A percentile compares a stretch with the other conserved stretches of the same genome.
Conservation (phyloP, 495 filamentous ascomycete genomes). For the Copromyces sp. region DNA sequence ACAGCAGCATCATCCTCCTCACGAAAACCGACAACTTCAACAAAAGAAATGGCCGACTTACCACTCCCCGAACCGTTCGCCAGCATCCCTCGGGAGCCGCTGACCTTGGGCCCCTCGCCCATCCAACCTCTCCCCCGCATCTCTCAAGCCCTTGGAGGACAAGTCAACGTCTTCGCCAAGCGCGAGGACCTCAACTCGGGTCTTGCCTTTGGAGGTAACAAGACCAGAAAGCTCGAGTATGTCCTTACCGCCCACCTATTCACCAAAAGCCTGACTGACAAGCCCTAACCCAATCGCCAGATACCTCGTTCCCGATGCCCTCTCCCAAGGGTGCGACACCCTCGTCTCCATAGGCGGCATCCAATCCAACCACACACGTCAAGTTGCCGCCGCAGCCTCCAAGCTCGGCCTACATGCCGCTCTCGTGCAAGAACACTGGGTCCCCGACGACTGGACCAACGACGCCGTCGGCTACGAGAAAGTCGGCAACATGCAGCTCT, state of each 20-base stretch:
- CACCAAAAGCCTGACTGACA: background rate
- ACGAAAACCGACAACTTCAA: background rate
- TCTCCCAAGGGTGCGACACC: conserved; percentile 41
- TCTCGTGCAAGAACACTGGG: conserved; percentile 56
- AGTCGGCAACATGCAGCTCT: conserved; percentile 55
- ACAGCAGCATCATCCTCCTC: background rate
- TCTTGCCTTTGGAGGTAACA: conserved; percentile 56
- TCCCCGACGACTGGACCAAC: conserved; percentile 32
- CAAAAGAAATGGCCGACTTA: conserved; percentile 17
- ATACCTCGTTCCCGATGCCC: conserved; percentile 47
- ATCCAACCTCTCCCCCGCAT: conserved; percentile 51
- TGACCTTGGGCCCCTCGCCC: conserved; percentile 50
- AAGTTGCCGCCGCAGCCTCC: conserved; percentile 49
- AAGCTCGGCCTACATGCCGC: conserved; percentile 41
- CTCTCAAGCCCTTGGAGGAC: conserved; percentile 40
- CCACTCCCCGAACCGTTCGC: conserved; percentile 47
- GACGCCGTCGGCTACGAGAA: conserved; percentile 32
- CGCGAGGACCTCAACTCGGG: conserved; percentile 54
- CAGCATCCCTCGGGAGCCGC: conserved; percentile 41
- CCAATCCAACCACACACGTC: conserved; percentile 56
- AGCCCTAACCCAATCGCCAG: conserved; percentile 9
- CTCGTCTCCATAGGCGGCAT: conserved; percentile 55
- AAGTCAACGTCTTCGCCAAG: conserved; percentile 50
- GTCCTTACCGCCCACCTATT: background rate
- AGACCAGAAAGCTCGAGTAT: conserved; percentile 58